Evolutionary conservation across 1,139 yeast species (phyloP).

Genomic region (Hemisphaericaspora lyxosophila): DNA sequence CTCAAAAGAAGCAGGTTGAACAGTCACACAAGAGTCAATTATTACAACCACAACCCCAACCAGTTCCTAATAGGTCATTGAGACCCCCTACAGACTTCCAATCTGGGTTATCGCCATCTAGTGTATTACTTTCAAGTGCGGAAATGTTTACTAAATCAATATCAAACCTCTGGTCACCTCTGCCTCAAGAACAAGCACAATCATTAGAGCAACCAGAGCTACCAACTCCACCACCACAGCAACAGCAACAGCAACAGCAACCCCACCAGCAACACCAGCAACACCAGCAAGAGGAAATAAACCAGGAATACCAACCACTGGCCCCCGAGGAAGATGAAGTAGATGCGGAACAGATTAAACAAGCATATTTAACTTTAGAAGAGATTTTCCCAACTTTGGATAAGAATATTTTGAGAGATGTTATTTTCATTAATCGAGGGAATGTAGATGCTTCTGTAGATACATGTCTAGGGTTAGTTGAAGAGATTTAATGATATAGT

Average conservation of each 20-base stretch:
- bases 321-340: conserved; percentile 12
- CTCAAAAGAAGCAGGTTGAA: conserved; percentile 23
- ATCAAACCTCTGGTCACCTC: conserved; percentile 44
- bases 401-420: conserved; percentile 64
- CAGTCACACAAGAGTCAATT: conserved; percentile 12
- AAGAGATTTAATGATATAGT: conserved; percentile 14
- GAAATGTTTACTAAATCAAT: conserved; percentile 52
- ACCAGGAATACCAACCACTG: conserved; percentile 11
- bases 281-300: too few species aligned
- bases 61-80: too few species aligned
- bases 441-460: conserved; percentile 77
- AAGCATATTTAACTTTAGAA: conserved; percentile 44
- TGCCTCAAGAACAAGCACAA: conserved; percentile 33
- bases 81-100: too few species aligned
- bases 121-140: conserved; percentile 52
- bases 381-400: conserved; percentile 82
- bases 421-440: conserved; percentile 65
- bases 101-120: conserved; percentile 46
- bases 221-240: conserved; percentile 5
- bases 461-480: conserved; percentile 45
- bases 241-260: background rate
- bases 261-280: conserved; percentile 6
- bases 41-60: background rate
- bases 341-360: conserved; percentile 19
- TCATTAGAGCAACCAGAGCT: too few species aligned